These are phyloP conservation scores for Emergomyces pasteurianus DNA, from an alignment of 2,329 filamentous ascomycete species.

Conservation along the genomic window DNA sequence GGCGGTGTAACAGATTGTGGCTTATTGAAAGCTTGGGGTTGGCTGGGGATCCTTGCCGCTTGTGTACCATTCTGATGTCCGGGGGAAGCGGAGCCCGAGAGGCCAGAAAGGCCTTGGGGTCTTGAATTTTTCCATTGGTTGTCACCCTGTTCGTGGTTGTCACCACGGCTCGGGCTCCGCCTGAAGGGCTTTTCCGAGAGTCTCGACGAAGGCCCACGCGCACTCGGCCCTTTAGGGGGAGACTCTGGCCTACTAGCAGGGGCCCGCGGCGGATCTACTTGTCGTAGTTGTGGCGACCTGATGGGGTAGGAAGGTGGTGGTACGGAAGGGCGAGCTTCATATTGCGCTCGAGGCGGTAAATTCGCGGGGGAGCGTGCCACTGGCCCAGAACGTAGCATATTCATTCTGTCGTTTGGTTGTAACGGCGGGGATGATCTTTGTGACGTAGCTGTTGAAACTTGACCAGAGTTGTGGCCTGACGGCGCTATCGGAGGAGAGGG, in stretches of 20 bases:
- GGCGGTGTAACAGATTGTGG: conserved; percentile 20
- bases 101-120: not conserved
- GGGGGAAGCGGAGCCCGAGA: not conserved
- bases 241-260: conserved; percentile 3
- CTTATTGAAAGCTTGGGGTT: conserved; percentile 19
- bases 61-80: not conserved
- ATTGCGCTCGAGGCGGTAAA: conserved; percentile 7
- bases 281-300: conserved; percentile 10
- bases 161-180: conserved; percentile 8
- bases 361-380: conserved; percentile 15
- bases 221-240: conserved; percentile 6
- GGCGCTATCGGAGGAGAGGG: conserved; percentile 36
- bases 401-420: conserved; percentile 27
- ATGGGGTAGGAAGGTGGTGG: conserved; percentile 8
- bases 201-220: conserved; percentile 6
- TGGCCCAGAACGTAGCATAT: conserved; percentile 16
- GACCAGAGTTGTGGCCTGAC: conserved; percentile 40
- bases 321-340: conserved; percentile 3
- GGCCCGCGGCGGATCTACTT: not conserved
- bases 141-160: not conserved
- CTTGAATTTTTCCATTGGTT: not conserved
- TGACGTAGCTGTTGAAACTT: conserved; percentile 46
- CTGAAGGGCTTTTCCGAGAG: conserved; percentile 8
- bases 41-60: conserved; percentile 6
- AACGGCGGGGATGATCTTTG: conserved; percentile 50